A percentile compares a stretch with the other conserved stretches of the same genome.
Conservation (phyloP, 352 stramenopile species). For the Pythium pyrilobum region DNA sequence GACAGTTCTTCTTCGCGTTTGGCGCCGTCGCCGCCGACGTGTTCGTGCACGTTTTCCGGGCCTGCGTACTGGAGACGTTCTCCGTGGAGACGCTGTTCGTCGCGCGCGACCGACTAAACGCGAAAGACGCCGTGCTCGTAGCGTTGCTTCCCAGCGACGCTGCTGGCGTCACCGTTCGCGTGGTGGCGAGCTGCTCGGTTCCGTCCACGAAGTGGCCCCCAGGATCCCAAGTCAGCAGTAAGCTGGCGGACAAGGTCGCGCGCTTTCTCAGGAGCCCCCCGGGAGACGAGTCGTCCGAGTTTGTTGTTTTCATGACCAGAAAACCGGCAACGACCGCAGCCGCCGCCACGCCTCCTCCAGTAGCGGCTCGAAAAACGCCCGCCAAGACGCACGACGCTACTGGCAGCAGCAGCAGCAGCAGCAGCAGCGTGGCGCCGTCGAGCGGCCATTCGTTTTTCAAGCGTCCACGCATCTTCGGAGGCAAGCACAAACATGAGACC, state of each 20-base stretch:
- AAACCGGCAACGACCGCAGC: too few species aligned
- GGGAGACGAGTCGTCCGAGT: too few species aligned
- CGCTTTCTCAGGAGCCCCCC: too few species aligned
- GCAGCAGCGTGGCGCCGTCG: neutral
- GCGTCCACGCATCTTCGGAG: slow-evolving; percentile 23
- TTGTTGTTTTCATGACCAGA: too few species aligned
- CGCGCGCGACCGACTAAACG: slow-evolving; percentile 36
- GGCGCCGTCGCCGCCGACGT: slow-evolving; percentile 41
- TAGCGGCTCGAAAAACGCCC: neutral
- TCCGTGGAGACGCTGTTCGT: slow-evolving; percentile 34
- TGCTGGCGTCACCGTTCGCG: neutral
- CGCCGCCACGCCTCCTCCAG: neutral
- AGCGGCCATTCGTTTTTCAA: slow-evolving; percentile 21
- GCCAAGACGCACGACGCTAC: too few species aligned
- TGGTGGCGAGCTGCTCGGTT: neutral
- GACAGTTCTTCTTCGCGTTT: slow-evolving; percentile 51
- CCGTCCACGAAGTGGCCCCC: slow-evolving; percentile 24
- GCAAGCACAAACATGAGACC: slow-evolving; percentile 3
- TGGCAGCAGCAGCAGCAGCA: too few species aligned
- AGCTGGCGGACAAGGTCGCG: slow-evolving; percentile 27
- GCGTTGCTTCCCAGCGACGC: slow-evolving; percentile 7
- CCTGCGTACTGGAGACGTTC: slow-evolving; percentile 50
- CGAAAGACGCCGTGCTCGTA: slow-evolving; percentile 41
- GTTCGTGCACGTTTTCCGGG: slow-evolving; percentile 46
- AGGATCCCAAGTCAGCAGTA: slow-evolving; percentile 12